Conservation (phyloP, 2,329 filamentous ascomycete species). For the Exophiala sp. region DNA sequence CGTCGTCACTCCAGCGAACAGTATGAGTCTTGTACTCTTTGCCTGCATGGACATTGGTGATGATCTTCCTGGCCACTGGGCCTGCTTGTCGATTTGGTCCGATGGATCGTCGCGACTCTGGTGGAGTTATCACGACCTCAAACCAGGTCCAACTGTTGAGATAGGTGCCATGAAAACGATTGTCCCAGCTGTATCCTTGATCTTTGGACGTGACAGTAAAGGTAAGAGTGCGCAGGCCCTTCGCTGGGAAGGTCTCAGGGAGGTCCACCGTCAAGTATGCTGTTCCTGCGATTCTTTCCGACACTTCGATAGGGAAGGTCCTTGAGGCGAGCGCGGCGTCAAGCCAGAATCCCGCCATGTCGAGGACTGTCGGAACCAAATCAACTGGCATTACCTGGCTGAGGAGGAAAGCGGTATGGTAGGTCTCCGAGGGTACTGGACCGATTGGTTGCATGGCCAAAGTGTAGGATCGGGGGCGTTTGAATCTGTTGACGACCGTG, state of each 20-base stretch:
- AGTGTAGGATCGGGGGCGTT: constrained; percentile 4
- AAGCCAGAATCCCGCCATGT: constrained; percentile 23
- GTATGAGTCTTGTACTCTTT: constrained; percentile 17
- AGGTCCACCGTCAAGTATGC: constrained; percentile 8
- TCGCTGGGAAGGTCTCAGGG: constrained; percentile 7
- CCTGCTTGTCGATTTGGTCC: neutral
- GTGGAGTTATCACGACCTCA: constrained; percentile 14
- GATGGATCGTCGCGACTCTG: neutral
- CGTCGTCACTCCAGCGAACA: constrained; percentile 14
- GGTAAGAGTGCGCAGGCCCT: constrained; percentile 9
- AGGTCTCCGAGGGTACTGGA: constrained; percentile 9
- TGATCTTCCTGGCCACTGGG: constrained; percentile 6
- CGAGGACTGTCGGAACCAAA: constrained; percentile 21
- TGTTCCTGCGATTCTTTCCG: constrained; percentile 2
- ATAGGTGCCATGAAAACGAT: constrained; percentile 13
- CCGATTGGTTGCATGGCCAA: constrained; percentile 6
- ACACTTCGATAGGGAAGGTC: constrained; percentile 1
- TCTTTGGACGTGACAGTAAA: constrained; percentile 16
- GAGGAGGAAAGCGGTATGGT: constrained; percentile 23
- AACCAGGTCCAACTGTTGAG: constrained; percentile 21
- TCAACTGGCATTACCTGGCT: constrained; percentile 17
- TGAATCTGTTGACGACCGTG: neutral
- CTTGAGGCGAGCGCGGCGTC: constrained; percentile 12
- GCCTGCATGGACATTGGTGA: constrained; percentile 20
- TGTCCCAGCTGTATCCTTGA: constrained; percentile 13